Evolutionary conservation across 768 basidiomycete species (phyloP).

Genomic region (Pisolithus orientalis): DNA sequence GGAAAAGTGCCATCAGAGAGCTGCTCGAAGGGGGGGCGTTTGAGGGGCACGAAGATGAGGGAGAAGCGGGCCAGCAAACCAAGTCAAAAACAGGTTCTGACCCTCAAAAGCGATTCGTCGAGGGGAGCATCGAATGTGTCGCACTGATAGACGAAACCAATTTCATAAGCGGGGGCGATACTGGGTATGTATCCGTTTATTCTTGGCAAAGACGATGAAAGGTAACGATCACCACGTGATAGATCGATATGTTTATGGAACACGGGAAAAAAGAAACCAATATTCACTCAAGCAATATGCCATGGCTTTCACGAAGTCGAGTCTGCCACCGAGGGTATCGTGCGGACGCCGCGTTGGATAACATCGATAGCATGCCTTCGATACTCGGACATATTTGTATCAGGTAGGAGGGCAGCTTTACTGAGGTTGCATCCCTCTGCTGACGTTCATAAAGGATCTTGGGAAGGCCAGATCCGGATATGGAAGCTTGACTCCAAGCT

Average conservation of each 20-base stretch:
- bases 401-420: conserved; percentile 47
- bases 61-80: conserved; percentile 35
- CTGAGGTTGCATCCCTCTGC: neutral
- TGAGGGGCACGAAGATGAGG: conserved; percentile 50
- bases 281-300: conserved; percentile 79
- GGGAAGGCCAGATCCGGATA: conserved; percentile 83
- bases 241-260: conserved; percentile 90
- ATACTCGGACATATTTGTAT: conserved; percentile 88
- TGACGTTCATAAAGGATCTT: conserved; percentile 60
- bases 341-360: conserved; percentile 86
- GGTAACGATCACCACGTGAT: neutral
- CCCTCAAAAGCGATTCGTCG: conserved; percentile 51
- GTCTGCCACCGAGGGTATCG: conserved; percentile 67
- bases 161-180: conserved; percentile 92
- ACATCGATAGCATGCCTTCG: conserved; percentile 75
- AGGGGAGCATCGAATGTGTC: conserved; percentile 88
- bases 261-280: conserved; percentile 89
- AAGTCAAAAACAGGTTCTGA: conserved; percentile 27
- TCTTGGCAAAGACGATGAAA: neutral
- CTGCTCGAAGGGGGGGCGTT: conserved; percentile 72
- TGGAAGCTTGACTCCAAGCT: conserved; percentile 85
- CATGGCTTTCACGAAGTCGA: conserved; percentile 76
- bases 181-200: conserved; percentile 58
- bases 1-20: conserved; percentile 70
- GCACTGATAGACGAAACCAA: conserved; percentile 94